phyloP scores from a whole-genome alignment of 2,329 filamentous ascomycete species.

The Aspergillus ustus region DNA sequence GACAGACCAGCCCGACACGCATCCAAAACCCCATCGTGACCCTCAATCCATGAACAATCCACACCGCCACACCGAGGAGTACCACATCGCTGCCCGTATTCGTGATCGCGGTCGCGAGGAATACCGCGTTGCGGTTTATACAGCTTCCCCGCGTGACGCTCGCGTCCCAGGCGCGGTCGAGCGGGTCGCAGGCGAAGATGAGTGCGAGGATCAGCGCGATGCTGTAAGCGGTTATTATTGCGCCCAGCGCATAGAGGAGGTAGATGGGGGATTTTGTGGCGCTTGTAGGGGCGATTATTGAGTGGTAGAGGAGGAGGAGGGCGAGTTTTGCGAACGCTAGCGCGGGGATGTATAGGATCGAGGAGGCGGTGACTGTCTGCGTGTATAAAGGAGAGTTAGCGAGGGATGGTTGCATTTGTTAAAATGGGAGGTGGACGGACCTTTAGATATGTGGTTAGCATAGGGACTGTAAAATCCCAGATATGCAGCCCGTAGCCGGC shows the following conservation, averaged over 20 bases:
- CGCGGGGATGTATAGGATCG: conserved; percentile 24
- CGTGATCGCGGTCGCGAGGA: neutral
- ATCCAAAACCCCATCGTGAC: neutral
- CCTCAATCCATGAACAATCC: neutral
- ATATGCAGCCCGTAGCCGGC: neutral
- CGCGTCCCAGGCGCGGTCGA: neutral
- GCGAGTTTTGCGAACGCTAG: conserved; percentile 29
- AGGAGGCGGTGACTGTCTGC: conserved; percentile 18
- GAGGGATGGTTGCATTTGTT: neutral
- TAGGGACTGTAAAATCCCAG: neutral
- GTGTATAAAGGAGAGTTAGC: no score
- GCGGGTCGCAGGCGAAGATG: conserved; percentile 11
- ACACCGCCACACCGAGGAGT: neutral
- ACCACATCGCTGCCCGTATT: neutral
- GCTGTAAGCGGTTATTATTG: conserved; percentile 10
- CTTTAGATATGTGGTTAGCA: neutral
- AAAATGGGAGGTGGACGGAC: neutral
- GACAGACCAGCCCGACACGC: conserved; percentile 12
- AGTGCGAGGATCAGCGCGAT: neutral
- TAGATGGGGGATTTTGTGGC: conserved; percentile 2
- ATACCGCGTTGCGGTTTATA: neutral
- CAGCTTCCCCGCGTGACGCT: neutral
- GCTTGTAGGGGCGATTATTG: conserved; percentile 14
- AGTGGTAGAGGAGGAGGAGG: conserved; percentile 28
- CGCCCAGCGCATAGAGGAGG: conserved; percentile 7